Conservation (phyloP, 805 yeast genomes). For the Suhomyces pyralidae region DNA sequence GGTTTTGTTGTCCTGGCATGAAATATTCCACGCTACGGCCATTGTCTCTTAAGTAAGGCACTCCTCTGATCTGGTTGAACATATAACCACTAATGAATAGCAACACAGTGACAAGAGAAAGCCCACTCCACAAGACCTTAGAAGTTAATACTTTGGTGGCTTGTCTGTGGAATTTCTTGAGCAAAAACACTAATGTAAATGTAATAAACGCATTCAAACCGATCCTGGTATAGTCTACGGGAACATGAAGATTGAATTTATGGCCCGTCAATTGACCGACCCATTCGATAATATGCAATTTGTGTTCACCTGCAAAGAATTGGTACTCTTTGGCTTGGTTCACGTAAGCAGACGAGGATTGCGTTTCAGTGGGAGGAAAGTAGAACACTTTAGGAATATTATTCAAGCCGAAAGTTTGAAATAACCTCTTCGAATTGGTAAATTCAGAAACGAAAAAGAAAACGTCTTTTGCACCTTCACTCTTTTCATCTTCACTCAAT, state of each 20-base stretch:
- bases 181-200: constrained; percentile 25
- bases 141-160: constrained; percentile 44
- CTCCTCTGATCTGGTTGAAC: constrained; percentile 83
- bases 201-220: constrained; percentile 34
- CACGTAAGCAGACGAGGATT: constrained; percentile 26
- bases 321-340: constrained; percentile 38
- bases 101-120: constrained; percentile 59
- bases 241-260: constrained; percentile 35
- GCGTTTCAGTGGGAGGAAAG: constrained; percentile 49
- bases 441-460: constrained; percentile 78
- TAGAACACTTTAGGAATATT: constrained; percentile 77
- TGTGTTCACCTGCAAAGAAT: constrained; percentile 47
- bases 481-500: constrained; percentile 24
- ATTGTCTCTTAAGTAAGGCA: constrained; percentile 55
- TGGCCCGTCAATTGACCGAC: constrained; percentile 31
- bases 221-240: constrained; percentile 41
- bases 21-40: constrained; percentile 40
- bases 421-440: constrained; percentile 50
- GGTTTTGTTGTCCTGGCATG: constrained; percentile 64
- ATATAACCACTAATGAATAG: constrained; percentile 86
- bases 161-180: constrained; percentile 25
- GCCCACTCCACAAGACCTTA: constrained; percentile 69
- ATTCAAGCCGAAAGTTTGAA: constrained; percentile 52
- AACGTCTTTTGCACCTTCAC: constrained; percentile 25
- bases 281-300: constrained; percentile 35